Conservation (phyloP, 1,139 yeast species). For the Sugiyamaella sp. region DNA sequence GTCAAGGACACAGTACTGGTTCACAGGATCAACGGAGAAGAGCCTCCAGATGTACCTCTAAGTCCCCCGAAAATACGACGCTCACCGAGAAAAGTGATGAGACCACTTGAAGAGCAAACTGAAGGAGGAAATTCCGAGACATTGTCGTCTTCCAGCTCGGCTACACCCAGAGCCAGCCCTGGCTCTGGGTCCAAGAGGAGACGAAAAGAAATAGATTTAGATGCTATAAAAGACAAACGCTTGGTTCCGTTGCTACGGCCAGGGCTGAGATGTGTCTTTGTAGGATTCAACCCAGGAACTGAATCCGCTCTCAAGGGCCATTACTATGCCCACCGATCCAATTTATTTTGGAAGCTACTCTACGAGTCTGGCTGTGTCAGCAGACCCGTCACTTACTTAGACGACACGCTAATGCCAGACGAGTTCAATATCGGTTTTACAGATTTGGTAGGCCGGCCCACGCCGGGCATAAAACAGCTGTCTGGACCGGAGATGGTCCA, state of each 20-base stretch:
- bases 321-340: slow-evolving; percentile 73
- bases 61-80: not conserved
- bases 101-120: not conserved
- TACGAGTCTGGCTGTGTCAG: slow-evolving; percentile 54
- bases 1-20: not conserved
- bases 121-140: not conserved
- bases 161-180: not conserved
- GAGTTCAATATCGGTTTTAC: slow-evolving; percentile 66
- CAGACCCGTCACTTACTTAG: slow-evolving; percentile 43
- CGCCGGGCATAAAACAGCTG: slow-evolving; percentile 61
- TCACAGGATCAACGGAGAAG: not conserved
- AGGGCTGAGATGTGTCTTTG: slow-evolving; percentile 52
- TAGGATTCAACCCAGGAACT: slow-evolving; percentile 78
- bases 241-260: slow-evolving; percentile 45
- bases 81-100: not conserved
- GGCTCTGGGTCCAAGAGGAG: not conserved
- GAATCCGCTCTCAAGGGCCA: slow-evolving; percentile 66
- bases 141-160: not conserved
- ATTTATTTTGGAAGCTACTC: slow-evolving; percentile 69
- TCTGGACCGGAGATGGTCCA: slow-evolving; percentile 54
- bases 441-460: slow-evolving; percentile 68
- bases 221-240: slow-evolving; percentile 28
- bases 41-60: not conserved
- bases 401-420: slow-evolving; percentile 49
- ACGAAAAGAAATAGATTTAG: slow-evolving; percentile 14